A percentile compares a stretch with the other conserved stretches of the same genome.
phyloP scores from a whole-genome alignment of 75 land plant species.

The Picea sitchensis region DNA sequence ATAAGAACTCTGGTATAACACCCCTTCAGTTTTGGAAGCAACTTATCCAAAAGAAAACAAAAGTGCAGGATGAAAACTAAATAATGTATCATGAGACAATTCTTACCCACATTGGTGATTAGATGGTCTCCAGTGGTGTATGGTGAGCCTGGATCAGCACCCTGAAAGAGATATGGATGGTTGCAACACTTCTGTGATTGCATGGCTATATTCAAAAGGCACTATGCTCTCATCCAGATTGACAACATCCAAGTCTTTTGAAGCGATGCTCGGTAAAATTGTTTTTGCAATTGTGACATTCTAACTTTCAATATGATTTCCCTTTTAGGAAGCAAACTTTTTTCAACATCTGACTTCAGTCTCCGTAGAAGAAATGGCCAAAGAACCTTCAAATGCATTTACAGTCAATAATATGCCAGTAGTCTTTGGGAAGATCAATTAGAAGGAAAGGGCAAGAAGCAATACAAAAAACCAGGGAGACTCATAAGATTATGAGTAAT shows the following conservation, averaged over 20 bases:
- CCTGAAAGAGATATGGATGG: conserved; percentile 97
- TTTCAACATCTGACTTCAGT: conserved; percentile 96
- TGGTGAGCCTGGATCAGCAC: conserved; percentile 99
- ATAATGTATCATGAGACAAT: not conserved
- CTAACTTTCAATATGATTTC: conserved; percentile 98
- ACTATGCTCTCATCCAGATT: conserved; percentile 97
- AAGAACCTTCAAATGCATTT: conserved; percentile 53
- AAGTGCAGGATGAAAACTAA: conserved; percentile 52
- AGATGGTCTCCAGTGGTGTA: conserved; percentile 94
- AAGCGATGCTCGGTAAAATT: conserved; percentile 78
- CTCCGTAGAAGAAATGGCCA: conserved; percentile 91
- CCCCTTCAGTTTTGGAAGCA: conserved; percentile 89
- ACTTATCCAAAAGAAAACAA: conserved; percentile 93
- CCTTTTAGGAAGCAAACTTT: conserved; percentile 96
- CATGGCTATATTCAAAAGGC: conserved; percentile 97
- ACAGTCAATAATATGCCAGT: too few species aligned
- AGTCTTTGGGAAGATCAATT: too few species aligned
- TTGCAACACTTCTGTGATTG: conserved; percentile 96
- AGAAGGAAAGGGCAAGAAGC: too few species aligned
- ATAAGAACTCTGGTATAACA: conserved; percentile 91
- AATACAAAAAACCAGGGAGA: too few species aligned
- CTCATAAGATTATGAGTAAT: too few species aligned
- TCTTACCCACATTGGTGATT: conserved; percentile 75
- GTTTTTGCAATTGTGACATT: conserved; percentile 96
- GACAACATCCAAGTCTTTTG: conserved; percentile 95